Evolutionary conservation across 2,329 filamentous ascomycete species (phyloP), one percentile per base, ranked within the genome.

Genomic region (Hymenoscyphus repandus): DNA sequence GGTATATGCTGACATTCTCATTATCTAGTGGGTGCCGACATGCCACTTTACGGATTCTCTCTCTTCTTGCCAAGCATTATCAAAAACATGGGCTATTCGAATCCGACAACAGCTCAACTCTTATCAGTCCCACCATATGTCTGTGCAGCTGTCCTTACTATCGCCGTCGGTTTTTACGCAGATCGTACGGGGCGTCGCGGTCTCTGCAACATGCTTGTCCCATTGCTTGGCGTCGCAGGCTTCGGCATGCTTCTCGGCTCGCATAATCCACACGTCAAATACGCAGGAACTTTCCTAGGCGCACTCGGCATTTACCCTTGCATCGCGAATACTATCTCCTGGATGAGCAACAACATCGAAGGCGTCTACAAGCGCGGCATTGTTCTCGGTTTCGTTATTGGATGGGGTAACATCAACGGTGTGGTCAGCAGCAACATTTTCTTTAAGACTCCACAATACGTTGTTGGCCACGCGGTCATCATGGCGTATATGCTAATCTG

Each of bases 341-440:
- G 91, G 91, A 75, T 85, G n/a, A 83, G 85, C 44, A 96, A 96
- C 71, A 96, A 96, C 55, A 79, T 84, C 33, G 91, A 96, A 69
- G 87, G 91, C 12, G 87, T 92, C 2, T 95, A 95, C 70, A 96
- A 96, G 73, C 82, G 91, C 32, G 91, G 90, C 34, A 85, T 96
- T 15, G 88, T 89, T 0, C 71, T 96, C 0, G 91, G 91, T 0
- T 83, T 96, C 56, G 86, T 96, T 47, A 95, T 96, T 53, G 90
- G 86, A 18, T 95, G 89, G 88, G 91, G 91, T 31, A 96, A 96
- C 64, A 72, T 96, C 39, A 95, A 95, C 65, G 91, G 91, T 34
- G 81, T 96, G 18, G 86, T 96, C 54, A 82, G 77, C 61, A 84
- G 79, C 57, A 95, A 96, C 65, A 89, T 96, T 60, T 65, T 61